Percentiles rank a stretch among this genome's conserved stretches.
These are phyloP conservation scores for Streptanthus diversifolius DNA, from an alignment of 345 rosid genomes.

Conservation along the genomic window DNA sequence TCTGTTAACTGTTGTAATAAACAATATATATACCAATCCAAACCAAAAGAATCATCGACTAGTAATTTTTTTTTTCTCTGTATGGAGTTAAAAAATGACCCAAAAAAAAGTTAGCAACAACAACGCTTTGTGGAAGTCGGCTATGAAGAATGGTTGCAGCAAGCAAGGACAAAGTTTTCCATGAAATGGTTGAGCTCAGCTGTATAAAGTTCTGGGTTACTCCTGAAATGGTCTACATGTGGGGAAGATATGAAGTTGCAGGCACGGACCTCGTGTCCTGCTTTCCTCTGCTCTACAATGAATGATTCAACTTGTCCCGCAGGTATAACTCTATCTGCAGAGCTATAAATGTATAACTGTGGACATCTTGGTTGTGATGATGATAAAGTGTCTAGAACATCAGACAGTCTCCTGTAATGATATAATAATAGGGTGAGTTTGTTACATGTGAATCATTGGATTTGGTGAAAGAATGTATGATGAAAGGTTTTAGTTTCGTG, in stretches of 20 bases:
- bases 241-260: constrained; percentile 96
- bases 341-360: constrained; percentile 91
- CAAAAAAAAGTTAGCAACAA: constrained; percentile 12
- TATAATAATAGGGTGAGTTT: not conserved
- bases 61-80: not conserved
- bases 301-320: constrained; percentile 75
- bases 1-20: constrained; percentile 8
- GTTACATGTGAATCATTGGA: not conserved
- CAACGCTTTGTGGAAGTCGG: constrained; percentile 7
- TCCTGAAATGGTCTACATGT: constrained; percentile 95
- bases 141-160: constrained; percentile 44
- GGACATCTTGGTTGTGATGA: constrained; percentile 87
- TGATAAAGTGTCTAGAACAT: constrained; percentile 59
- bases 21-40: constrained; percentile 18
- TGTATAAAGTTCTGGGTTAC: constrained; percentile 76
- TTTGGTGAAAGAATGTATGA: not conserved
- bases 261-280: constrained; percentile 74
- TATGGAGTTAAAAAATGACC: constrained; percentile 5
- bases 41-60: constrained; percentile 32
- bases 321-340: constrained; percentile 94
- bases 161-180: constrained; percentile 61
- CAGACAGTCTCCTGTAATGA: constrained; percentile 69
- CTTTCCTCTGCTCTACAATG: constrained; percentile 69
- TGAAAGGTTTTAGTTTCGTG: not conserved
- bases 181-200: constrained; percentile 74